A percentile compares a stretch with the other conserved stretches of the same genome.
Evolutionary conservation across 805 yeast species (phyloP).

Genomic region (Spencermartinsiella europaea): DNA sequence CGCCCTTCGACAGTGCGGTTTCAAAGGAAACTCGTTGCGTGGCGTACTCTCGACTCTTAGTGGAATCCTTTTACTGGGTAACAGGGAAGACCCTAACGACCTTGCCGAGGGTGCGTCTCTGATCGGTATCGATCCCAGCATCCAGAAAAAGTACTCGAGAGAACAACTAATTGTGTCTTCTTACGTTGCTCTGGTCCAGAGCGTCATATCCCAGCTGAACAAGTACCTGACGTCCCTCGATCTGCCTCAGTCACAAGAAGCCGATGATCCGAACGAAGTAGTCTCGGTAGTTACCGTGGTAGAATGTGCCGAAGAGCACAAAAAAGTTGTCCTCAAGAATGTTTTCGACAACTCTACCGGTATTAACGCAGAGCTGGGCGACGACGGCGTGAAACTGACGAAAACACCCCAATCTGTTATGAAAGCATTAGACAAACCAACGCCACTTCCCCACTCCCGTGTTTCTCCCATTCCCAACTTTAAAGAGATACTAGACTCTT

Average conservation of each 20-base stretch:
- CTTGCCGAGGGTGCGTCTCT: slow-evolving; percentile 38
- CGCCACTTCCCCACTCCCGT: not conserved
- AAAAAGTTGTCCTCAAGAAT: slow-evolving; percentile 25
- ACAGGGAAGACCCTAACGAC: slow-evolving; percentile 28
- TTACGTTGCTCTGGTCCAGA: slow-evolving; percentile 30
- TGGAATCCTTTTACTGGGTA: slow-evolving; percentile 36
- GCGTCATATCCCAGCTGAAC: slow-evolving; percentile 33
- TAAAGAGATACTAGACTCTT: slow-evolving; percentile 20
- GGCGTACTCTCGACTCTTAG: slow-evolving; percentile 33
- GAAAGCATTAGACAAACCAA: slow-evolving; percentile 12
- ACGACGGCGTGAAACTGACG: slow-evolving; percentile 32
- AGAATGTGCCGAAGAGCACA: slow-evolving; percentile 28
- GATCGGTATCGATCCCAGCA: slow-evolving; percentile 33
- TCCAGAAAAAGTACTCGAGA: slow-evolving; percentile 24
- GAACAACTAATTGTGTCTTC: slow-evolving; percentile 32
- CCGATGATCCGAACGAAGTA: slow-evolving; percentile 26
- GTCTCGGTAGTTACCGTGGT: slow-evolving; percentile 35
- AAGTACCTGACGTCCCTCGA: slow-evolving; percentile 31
- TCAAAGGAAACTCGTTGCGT: slow-evolving; percentile 30
- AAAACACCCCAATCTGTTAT: slow-evolving; percentile 19
- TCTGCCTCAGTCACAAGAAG: slow-evolving; percentile 17
- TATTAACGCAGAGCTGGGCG: slow-evolving; percentile 34
- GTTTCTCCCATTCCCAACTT: slow-evolving; percentile 20
- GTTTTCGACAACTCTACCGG: slow-evolving; percentile 35
- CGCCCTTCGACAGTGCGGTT: slow-evolving; percentile 32